Conservation (phyloP, 2,329 filamentous ascomycete species). For the Sordariomycetes sp. region DNA sequence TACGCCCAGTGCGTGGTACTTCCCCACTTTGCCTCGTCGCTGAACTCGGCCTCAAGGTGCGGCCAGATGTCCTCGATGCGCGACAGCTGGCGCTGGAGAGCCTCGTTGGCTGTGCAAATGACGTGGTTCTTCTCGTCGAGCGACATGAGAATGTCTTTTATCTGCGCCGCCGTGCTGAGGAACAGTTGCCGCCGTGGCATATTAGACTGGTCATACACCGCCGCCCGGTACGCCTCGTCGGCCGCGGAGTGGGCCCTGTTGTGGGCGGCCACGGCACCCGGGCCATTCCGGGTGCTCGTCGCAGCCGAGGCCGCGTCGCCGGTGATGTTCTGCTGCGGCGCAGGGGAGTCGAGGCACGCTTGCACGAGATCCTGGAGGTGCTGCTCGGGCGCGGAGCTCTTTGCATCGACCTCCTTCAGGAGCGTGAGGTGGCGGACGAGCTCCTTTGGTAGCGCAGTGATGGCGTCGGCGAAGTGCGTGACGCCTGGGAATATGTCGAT, state of each 20-base stretch:
- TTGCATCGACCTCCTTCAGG: conserved; percentile 94
- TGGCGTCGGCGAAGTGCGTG: conserved; percentile 76
- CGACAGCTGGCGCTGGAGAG: conserved; percentile 69
- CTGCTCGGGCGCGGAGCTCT: conserved; percentile 81
- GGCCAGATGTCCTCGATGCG: conserved; percentile 82
- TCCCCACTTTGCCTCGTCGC: conserved; percentile 86
- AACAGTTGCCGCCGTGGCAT: conserved; percentile 61
- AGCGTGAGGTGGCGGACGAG: conserved; percentile 92
- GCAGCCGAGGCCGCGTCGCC: conserved; percentile 20
- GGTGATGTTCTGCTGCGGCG: conserved; percentile 28
- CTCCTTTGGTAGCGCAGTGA: conserved; percentile 85
- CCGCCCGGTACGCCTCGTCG: conserved; percentile 27
- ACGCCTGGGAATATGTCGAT: conserved; percentile 56
- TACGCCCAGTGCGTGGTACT: conserved; percentile 94
- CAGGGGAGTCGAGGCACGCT: conserved; percentile 39
- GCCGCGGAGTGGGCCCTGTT: conserved; percentile 22
- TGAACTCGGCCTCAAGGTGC: conserved; percentile 78
- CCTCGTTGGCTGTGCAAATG: conserved; percentile 81
- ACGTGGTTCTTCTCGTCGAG: conserved; percentile 98
- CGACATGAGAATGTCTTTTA: conserved; percentile 76
- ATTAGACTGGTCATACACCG: conserved; percentile 41
- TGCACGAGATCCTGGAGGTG: conserved; percentile 65
- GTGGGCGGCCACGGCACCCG: conserved; percentile 22
- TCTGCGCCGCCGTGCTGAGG: conserved; percentile 61
- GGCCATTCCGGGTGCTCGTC: conserved; percentile 35